Evolutionary conservation across 1,284 basidiomycete genomes (phyloP).

Genomic region (Vanrija humicola): DNA sequence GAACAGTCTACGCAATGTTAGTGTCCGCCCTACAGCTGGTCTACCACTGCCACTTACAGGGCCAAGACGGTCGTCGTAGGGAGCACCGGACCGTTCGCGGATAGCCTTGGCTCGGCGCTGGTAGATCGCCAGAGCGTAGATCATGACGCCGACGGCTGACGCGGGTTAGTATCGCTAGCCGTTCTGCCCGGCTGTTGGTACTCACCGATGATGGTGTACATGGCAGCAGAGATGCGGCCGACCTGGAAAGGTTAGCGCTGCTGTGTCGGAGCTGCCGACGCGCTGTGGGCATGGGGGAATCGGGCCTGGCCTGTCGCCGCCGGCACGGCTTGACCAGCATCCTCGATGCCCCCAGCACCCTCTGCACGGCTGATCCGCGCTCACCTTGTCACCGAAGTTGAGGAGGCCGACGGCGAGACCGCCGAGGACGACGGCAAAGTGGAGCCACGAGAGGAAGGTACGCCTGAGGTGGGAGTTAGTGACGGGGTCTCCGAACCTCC

Average conservation of each 20-base stretch:
- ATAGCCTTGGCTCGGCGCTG: slow-evolving; percentile 96
- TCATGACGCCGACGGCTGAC: slow-evolving; percentile 90
- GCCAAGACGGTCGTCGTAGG: slow-evolving; percentile 94
- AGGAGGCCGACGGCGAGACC: slow-evolving; percentile 90
- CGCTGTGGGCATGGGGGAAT: not conserved
- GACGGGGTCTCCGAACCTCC: not conserved
- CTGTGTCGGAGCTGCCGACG: not conserved
- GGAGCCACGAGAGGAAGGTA: slow-evolving; percentile 93
- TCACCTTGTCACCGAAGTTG: slow-evolving; percentile 90
- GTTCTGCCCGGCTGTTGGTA: not conserved
- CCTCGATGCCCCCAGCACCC: not conserved
- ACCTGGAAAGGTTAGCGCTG: slow-evolving; percentile 25
- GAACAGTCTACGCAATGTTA: slow-evolving; percentile 60
- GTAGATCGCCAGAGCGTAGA: slow-evolving; percentile 90
- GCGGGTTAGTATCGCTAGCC: not conserved
- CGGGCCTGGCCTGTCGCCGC: not conserved
- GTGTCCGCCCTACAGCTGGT: not conserved
- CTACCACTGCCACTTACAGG: slow-evolving; percentile 55
- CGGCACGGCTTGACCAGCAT: not conserved
- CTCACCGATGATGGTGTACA: slow-evolving; percentile 50
- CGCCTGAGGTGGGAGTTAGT: slow-evolving; percentile 33
- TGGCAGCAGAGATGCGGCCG: slow-evolving; percentile 49
- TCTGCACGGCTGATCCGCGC: slow-evolving; percentile 17
- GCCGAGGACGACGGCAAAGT: slow-evolving; percentile 91
- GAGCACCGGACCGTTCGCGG: slow-evolving; percentile 82